These are phyloP conservation scores for Ramaria rubella DNA, from an alignment of 768 basidiomycete genomes.

Conservation along the genomic window DNA sequence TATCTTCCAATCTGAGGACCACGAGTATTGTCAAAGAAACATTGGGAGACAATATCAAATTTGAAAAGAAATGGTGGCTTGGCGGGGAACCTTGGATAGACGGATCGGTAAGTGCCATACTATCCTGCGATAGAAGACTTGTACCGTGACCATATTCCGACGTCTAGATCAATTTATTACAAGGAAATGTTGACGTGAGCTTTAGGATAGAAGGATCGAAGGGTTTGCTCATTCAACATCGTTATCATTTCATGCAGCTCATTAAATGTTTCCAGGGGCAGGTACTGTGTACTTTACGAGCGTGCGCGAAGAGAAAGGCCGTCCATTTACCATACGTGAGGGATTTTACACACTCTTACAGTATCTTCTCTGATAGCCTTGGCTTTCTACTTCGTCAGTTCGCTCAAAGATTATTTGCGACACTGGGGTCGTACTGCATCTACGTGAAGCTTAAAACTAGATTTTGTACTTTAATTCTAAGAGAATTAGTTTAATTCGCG, in stretches of 20 bases:
- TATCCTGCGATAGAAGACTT: neutral
- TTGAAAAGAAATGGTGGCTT: constrained; percentile 65
- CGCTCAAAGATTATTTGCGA: constrained; percentile 64
- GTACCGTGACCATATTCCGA: neutral
- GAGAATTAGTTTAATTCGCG: neutral
- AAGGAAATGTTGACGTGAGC: constrained; percentile 72
- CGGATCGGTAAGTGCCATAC: constrained; percentile 49
- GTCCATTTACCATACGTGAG: constrained; percentile 62
- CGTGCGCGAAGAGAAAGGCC: constrained; percentile 68
- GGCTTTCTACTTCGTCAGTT: constrained; percentile 35
- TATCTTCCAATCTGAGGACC: constrained; percentile 53
- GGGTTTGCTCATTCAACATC: constrained; percentile 33
- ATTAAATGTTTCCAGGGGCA: constrained; percentile 36
- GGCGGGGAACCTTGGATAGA: constrained; percentile 69
- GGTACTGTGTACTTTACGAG: constrained; percentile 83
- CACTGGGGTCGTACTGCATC: constrained; percentile 45
- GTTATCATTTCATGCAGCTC: neutral
- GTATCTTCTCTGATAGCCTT: neutral
- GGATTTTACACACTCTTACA: constrained; percentile 13
- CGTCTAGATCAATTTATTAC: constrained; percentile 61
- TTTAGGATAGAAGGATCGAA: constrained; percentile 69
- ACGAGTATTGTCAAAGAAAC: constrained; percentile 42
- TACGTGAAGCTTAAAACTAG: constrained; percentile 16
- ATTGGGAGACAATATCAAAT: constrained; percentile 60
- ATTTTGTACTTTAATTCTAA: neutral